Evolutionary conservation across 2,329 filamentous ascomycete genomes (phyloP).

Genomic region (Myriosclerotinia duriaeana): DNA sequence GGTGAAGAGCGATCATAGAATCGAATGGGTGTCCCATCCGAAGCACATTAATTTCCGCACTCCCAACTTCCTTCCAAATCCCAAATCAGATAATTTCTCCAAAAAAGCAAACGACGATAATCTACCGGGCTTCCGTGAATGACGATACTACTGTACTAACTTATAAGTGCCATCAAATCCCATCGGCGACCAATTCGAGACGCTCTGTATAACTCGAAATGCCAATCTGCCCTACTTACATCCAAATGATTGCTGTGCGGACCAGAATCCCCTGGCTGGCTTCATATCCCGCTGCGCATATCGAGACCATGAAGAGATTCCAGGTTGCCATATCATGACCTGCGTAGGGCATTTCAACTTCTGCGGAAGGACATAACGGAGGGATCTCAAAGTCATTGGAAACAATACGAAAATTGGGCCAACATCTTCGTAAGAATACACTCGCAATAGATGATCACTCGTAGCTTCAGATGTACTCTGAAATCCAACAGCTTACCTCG

Average conservation of each 20-base stretch:
- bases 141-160: neutral
- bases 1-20: conserved; percentile 3
- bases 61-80: neutral
- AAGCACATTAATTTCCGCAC: conserved; percentile 10
- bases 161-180: neutral
- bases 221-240: neutral
- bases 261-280: neutral
- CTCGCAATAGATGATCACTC: too few relatives aligned
- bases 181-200: neutral
- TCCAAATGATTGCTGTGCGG: conserved; percentile 11
- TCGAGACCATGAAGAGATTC: neutral
- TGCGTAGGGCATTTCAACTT: neutral
- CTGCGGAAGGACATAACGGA: neutral
- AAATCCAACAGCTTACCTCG: too few relatives aligned
- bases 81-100: neutral
- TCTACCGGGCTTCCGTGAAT: neutral
- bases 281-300: neutral
- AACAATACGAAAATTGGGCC: too few relatives aligned
- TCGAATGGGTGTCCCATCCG: neutral
- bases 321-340: neutral
- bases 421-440: too few relatives aligned
- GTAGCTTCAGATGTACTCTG: too few relatives aligned
- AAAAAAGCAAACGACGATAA: conserved; percentile 1
- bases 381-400: too few relatives aligned
- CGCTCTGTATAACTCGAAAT: neutral